Percentiles rank a stretch among this genome's conserved stretches.
Evolutionary conservation across 106 monocot genomes (phyloP).

Genomic region (Narthecium ossifragum): DNA sequence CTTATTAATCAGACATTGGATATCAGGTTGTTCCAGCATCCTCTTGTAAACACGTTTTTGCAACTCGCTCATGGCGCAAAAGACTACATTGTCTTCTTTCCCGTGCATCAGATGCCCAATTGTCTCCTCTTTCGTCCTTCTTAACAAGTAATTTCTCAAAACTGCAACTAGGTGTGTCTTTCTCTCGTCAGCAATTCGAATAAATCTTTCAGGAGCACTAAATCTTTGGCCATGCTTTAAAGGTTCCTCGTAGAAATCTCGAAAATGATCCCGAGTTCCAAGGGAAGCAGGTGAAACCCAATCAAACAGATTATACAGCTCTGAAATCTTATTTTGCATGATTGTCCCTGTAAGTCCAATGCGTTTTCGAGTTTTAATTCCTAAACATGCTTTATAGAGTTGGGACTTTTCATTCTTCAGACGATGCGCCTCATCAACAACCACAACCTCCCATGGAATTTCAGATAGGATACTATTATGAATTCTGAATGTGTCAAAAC

Average conservation of each 20-base stretch:
- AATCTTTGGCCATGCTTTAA: constrained; percentile 87
- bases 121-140: constrained; percentile 97
- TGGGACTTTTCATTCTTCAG: constrained; percentile 94
- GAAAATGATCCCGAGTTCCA: constrained; percentile 87
- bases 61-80: constrained; percentile 88
- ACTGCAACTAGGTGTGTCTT: constrained; percentile 77
- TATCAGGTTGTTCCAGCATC: constrained; percentile 86
- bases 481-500: constrained; percentile 92
- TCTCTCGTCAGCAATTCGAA: constrained; percentile 68
- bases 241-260: constrained; percentile 90
- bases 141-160: constrained; percentile 62
- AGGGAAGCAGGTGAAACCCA: constrained; percentile 87
- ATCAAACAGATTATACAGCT: constrained; percentile 95
- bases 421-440: constrained; percentile 92
- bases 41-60: constrained; percentile 95
- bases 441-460: constrained; percentile 68
- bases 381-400: constrained; percentile 69
- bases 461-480: constrained; percentile 56
- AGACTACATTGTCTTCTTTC: constrained; percentile 95
- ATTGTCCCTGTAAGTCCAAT: constrained; percentile 96
- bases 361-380: constrained; percentile 70
- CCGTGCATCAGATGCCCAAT: constrained; percentile 98
- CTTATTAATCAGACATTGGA: constrained; percentile 86
- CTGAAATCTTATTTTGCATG: constrained; percentile 92
- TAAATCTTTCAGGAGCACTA: constrained; percentile 84